Evolutionary conservation across 2,329 filamentous ascomycete genomes (phyloP), one percentile per base, ranked within the genome.

Genomic region (Diaporthe capsici): DNA sequence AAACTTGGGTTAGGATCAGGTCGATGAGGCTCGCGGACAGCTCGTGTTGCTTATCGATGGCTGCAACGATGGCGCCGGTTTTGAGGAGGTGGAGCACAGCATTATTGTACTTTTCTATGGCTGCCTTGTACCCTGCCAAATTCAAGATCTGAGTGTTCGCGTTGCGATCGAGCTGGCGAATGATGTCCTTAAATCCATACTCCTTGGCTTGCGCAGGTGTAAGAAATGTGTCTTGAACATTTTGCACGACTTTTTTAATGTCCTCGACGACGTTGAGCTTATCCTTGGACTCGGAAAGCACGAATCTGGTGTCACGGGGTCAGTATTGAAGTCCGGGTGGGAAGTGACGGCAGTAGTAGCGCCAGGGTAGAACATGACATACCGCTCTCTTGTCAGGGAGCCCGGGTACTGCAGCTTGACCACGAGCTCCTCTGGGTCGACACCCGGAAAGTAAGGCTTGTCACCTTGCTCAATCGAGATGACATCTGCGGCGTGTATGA

Each of bases 401-500:
- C 94, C 96, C 13, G 97, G 96, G 84, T 98, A 98, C 83, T 97
- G 94, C 79, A 98, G 86, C 81, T 92, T 87, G 76, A 97, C 90
- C 15, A 84, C 86, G 9, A 92, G 87, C 75, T 91, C 88, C 75
- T 91, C 86, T 65, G 87, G 84, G 65, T 85, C 84, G 3, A 87
- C 85, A 53, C 86, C 86, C 76, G 75, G 73, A 44, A 90, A 85
- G 17, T 88, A 86, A 1, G 87, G 87, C 39, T 88, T 86, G 76
- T 88, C 90, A 57, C 87, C 88, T 8, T 87, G 84, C 72, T 86
- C 84, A 31, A 88, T 82, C 60, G 86, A 90, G 51, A 88, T 88
- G 31, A 92, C 86, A 78, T 91, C 86, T 6, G 87, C 88, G 6
- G 91, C 91, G 78, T 93, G 91, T 39, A 93, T 88, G 75, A 92